Evolutionary conservation across 441 rosid species (phyloP).

Genomic region (Jatropha multifida): DNA sequence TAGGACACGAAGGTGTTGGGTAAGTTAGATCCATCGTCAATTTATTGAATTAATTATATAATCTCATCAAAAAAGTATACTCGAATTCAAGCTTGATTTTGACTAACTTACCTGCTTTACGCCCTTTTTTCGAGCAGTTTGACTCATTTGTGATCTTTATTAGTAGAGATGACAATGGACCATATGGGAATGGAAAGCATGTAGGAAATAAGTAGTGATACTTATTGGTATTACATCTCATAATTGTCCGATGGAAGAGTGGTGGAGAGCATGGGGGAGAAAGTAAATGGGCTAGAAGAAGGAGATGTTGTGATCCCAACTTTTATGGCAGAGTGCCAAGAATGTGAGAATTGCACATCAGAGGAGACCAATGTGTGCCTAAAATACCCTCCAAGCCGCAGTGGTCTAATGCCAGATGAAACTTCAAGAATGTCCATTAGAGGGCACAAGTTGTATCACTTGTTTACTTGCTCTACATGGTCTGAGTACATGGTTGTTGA

Average conservation of each 20-base stretch:
- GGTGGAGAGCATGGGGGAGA: conserved; percentile 39
- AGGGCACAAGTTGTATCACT: conserved; percentile 35
- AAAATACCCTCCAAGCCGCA: conserved; percentile 17
- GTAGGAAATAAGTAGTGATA: too few relatives aligned
- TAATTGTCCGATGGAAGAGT: conserved; percentile 19
- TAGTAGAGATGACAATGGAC: too few relatives aligned
- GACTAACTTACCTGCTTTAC: too few relatives aligned
- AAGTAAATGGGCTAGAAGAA: conserved; percentile 30
- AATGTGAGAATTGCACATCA: conserved; percentile 41
- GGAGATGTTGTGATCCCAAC: conserved; percentile 49
- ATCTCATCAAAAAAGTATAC: too few relatives aligned
- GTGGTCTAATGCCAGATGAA: conserved; percentile 40
- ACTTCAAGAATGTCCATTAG: conserved; percentile 44
- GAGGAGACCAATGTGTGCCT: conserved; percentile 38
- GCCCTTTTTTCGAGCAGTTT: too few relatives aligned
- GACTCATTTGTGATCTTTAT: too few relatives aligned
- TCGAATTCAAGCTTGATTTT: too few relatives aligned
- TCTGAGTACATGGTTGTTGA: conserved; percentile 39
- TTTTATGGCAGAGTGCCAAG: conserved; percentile 34
- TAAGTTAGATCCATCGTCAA: conserved; percentile 4
- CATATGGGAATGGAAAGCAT: too few relatives aligned
- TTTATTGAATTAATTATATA: too few relatives aligned
- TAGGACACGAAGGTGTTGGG: conserved; percentile 55
- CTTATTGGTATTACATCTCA: too few relatives aligned
- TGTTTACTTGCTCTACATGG: conserved; percentile 47